Conservation (phyloP, 805 yeast species). For the Zygotorulaspora sp. region DNA sequence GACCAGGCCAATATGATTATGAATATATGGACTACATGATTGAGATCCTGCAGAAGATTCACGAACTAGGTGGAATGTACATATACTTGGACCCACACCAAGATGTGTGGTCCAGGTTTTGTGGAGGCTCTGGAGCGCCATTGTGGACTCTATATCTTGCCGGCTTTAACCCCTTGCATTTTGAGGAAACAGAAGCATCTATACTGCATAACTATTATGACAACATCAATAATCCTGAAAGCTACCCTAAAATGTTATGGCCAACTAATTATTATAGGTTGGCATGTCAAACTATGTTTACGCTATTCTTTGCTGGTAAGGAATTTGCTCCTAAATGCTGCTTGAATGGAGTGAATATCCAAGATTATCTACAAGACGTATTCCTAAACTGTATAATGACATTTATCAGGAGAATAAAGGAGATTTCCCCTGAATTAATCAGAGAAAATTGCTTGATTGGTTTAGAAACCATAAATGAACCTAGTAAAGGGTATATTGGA, state of each 20-base stretch:
- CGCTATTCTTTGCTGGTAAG: conserved; percentile 76
- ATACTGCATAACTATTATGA: conserved; percentile 58
- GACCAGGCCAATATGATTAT: conserved; percentile 79
- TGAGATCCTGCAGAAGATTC: conserved; percentile 52
- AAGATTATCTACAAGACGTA: conserved; percentile 66
- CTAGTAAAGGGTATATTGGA: conserved; percentile 72
- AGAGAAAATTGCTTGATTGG: conserved; percentile 51
- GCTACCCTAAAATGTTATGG: conserved; percentile 86
- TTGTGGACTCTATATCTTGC: conserved; percentile 89
- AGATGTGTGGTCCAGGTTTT: conserved; percentile 86
- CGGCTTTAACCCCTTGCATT: conserved; percentile 75
- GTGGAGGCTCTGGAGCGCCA: conserved; percentile 94
- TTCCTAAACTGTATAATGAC: conserved; percentile 51
- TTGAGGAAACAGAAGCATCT: conserved; percentile 73
- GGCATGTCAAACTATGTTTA: conserved; percentile 77
- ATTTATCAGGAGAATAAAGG: conserved; percentile 41
- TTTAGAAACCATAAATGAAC: conserved; percentile 82
- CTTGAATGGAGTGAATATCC: conserved; percentile 70
- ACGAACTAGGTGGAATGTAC: conserved; percentile 64
- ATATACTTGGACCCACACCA: conserved; percentile 88
- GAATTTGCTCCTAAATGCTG: conserved; percentile 70
- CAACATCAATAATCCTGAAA: conserved; percentile 38
- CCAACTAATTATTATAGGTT: conserved; percentile 77
- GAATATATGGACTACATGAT: conserved; percentile 69
- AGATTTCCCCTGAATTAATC: conserved; percentile 42